Conservation (phyloP, 2,329 filamentous ascomycete species). For the Fusarium siculi region DNA sequence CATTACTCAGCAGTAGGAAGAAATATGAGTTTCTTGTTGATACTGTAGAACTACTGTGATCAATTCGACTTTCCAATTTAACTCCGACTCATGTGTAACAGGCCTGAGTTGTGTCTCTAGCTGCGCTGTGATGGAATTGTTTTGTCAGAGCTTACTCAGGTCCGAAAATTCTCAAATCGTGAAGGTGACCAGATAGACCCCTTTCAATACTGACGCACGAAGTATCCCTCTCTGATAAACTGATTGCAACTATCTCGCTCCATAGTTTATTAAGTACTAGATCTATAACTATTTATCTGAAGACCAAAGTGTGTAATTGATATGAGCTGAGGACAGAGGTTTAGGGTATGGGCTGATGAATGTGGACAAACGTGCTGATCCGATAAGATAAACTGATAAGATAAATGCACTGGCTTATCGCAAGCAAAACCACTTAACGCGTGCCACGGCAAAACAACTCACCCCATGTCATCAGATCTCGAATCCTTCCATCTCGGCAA, state of each 20-base stretch:
- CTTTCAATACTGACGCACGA: too few species aligned
- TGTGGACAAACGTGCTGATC: fast-evolving
- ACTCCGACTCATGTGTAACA: too few species aligned
- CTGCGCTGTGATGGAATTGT: too few species aligned
- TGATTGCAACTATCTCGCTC: fast-evolving
- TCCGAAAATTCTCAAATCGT: fast-evolving
- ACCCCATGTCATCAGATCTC: neutral
- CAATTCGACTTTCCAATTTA: too few species aligned
- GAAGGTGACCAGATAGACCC: fast-evolving
- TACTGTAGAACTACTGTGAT: too few species aligned
- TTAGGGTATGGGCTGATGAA: neutral
- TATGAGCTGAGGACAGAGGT: neutral
- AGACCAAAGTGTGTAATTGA: too few species aligned
- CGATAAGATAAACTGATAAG: neutral
- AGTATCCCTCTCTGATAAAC: too few species aligned
- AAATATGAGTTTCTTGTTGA: too few species aligned
- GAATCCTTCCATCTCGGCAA: neutral
- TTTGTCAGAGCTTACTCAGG: too few species aligned
- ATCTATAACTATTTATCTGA: fast-evolving
- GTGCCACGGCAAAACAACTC: neutral
- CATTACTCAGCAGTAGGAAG: too few species aligned
- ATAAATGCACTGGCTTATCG: too few species aligned
- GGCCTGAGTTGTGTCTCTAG: too few species aligned
- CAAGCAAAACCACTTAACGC: neutral
- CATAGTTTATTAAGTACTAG: fast-evolving